Base-by-base conservation (phyloP, 768 basidiomycete species). In the Tricholoma sp. region DNA sequence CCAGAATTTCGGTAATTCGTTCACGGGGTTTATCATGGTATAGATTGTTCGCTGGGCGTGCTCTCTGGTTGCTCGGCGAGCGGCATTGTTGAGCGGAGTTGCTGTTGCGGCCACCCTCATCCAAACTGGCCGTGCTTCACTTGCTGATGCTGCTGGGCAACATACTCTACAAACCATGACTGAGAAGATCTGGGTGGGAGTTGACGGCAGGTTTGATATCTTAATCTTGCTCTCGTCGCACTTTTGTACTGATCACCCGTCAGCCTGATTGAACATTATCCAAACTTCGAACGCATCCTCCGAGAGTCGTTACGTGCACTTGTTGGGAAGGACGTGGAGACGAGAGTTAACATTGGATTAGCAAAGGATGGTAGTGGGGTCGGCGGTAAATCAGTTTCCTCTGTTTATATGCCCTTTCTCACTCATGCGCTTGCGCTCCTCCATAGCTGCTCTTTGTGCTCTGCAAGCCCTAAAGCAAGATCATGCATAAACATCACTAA, bases 321-420 rank as follows among this genome's bases (percentile, higher is more conserved):
- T 18, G 83, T 98, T 2, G 96, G 96, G 2, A 76, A 82, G 39
- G 85, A 90, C 32, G 84, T 90, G 6, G 93, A 95, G 75, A 77
- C 83, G 64, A 76, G 84, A 31, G 85, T 97, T 0, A 80, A 87
- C 50, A 90, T 98, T 63, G 96, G 93, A 36, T 68, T 98, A 68
- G 97, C 97, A 4, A 98, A 97, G 71, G 97, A 99, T 63, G 97
- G 97, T 11, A 95, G 92, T 65, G 97, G 96, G 36, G 94, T 94
- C 41, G 97, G 97, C 66, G 96, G 95, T 97, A 70, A 34, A 50
- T 36, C n/a, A 15, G 15, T 41, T 20, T 47, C 51, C 47, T 37
- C 52, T 55, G 32, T 39, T 45, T 56, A 13, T 15, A 37, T 48
- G 45, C 58, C 39, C 57, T 56, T 47, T 61, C 52, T 11, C 8